Evolutionary conservation across 2,329 filamentous ascomycete species (phyloP).

Genomic region (Cadophora sp.): DNA sequence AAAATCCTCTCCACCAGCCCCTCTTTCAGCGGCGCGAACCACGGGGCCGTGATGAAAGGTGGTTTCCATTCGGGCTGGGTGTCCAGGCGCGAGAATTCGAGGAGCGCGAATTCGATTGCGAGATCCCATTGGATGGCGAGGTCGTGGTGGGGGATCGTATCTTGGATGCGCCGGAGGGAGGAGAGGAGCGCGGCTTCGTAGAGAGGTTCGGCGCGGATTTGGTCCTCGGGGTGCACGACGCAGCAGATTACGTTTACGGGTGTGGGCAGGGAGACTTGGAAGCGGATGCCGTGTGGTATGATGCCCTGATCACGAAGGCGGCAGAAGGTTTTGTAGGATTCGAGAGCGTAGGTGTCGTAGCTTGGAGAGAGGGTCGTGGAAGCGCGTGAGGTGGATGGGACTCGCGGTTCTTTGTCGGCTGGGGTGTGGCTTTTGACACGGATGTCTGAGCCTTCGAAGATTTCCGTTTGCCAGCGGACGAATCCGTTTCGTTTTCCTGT

Average conservation of each 20-base stretch:
- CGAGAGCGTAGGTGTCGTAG: slow-evolving; percentile 43
- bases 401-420: slow-evolving; percentile 10
- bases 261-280: slow-evolving; percentile 47
- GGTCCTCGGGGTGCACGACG: slow-evolving; percentile 35
- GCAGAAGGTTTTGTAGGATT: slow-evolving; percentile 42
- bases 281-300: slow-evolving; percentile 41
- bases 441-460: slow-evolving; percentile 40
- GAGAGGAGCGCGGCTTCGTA: slow-evolving; percentile 42
- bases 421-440: slow-evolving; percentile 20
- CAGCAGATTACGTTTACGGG: slow-evolving; percentile 38
- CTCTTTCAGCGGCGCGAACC: slow-evolving; percentile 45
- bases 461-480: slow-evolving; percentile 45
- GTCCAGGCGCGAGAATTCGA: slow-evolving; percentile 42
- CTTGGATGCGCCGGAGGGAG: slow-evolving; percentile 39
- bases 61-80: slow-evolving; percentile 13
- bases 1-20: slow-evolving; percentile 47
- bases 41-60: slow-evolving; percentile 30
- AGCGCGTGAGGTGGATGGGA: not conserved
- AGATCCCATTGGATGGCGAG: slow-evolving; percentile 47
- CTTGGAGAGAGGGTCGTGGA: slow-evolving; percentile 24
- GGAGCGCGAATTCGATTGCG: slow-evolving; percentile 19
- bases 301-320: slow-evolving; percentile 33
- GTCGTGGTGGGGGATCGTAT: slow-evolving; percentile 42
- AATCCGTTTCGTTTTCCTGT: slow-evolving; percentile 47
- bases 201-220: slow-evolving; percentile 40